Percentiles rank a stretch among this genome's conserved stretches.
Conservation (phyloP, 1,139 yeast species). For the Geotrichum armillariae region DNA sequence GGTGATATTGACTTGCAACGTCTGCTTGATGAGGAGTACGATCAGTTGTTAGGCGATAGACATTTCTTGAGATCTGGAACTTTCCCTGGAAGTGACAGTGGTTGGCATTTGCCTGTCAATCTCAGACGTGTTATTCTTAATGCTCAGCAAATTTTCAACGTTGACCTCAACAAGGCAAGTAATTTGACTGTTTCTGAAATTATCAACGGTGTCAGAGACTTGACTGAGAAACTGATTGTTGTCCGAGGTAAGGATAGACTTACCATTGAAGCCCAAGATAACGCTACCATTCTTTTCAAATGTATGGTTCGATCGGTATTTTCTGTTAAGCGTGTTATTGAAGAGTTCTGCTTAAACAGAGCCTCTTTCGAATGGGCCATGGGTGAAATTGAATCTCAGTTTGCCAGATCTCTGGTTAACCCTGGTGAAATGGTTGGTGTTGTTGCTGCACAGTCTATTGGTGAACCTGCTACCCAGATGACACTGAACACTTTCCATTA, state of each 20-base stretch:
- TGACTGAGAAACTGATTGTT: conserved; percentile 68
- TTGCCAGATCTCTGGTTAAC: conserved; percentile 88
- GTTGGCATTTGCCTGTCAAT: conserved; percentile 98
- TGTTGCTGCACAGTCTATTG: conserved; percentile 98
- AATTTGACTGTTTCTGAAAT: conserved; percentile 85
- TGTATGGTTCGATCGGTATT: conserved; percentile 89
- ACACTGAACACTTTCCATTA: conserved; percentile 99
- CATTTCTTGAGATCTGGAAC: conserved; percentile 72
- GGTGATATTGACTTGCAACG: conserved; percentile 88
- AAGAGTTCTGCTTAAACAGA: conserved; percentile 82
- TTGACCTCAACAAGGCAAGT: conserved; percentile 86
- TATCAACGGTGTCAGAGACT: conserved; percentile 66
- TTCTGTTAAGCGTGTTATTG: conserved; percentile 86
- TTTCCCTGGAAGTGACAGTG: conserved; percentile 90
- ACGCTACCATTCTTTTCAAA: conserved; percentile 88
- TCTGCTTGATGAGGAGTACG: conserved; percentile 79
- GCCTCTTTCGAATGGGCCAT: conserved; percentile 94
- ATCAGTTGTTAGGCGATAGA: conserved; percentile 76
- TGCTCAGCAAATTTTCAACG: conserved; percentile 95
- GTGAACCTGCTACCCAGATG: conserved; percentile 99
- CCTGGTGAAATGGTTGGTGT: conserved; percentile 99
- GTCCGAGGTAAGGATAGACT: conserved; percentile 80
- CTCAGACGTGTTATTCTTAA: conserved; percentile 95
- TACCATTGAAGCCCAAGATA: conserved; percentile 82
- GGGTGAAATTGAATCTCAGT: conserved; percentile 92